These are phyloP conservation scores for Raphanus hybrid DNA, from an alignment of 441 rosid species.

Conservation along the genomic window DNA sequence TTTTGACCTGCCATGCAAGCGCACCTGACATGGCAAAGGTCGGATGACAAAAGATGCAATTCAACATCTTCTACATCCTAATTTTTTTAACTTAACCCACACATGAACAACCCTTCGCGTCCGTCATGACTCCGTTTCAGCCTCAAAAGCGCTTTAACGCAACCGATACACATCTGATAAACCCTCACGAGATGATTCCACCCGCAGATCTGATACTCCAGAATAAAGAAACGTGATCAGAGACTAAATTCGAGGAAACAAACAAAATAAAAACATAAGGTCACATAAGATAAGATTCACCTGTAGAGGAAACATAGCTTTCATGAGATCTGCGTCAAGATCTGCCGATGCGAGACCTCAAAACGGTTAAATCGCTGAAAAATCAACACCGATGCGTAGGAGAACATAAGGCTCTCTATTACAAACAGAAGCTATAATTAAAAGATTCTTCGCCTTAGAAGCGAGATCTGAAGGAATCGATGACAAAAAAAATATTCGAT, in stretches of 20 bases:
- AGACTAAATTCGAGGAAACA: not conserved
- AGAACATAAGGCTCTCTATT: not conserved
- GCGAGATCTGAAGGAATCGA: not conserved
- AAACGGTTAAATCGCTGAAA: not conserved
- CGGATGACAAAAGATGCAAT: slow-evolving; percentile 50
- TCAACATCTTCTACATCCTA: slow-evolving; percentile 42
- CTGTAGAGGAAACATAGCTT: not conserved
- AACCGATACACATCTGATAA: not conserved
- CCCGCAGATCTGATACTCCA: not conserved
- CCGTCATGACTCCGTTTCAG: not conserved
- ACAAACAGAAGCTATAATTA: fast-evolving
- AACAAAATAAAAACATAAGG: fast-evolving
- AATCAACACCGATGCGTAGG: not conserved
- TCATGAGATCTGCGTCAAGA: slow-evolving; percentile 18
- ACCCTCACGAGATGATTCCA: not conserved
- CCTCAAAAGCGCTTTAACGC: not conserved
- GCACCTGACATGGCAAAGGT: slow-evolving; percentile 99
- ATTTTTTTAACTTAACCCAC: slow-evolving; percentile 7
- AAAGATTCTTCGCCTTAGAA: slow-evolving; percentile 7
- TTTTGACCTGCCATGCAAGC: slow-evolving; percentile 96
- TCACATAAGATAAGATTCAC: not conserved
- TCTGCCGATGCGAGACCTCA: not conserved
- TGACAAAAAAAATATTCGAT: not conserved
- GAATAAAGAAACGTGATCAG: not conserved
- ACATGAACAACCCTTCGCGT: not conserved